Evolutionary conservation across 2,329 filamentous ascomycete genomes (phyloP).

Genomic region (Phyllosticta citriasiana): DNA sequence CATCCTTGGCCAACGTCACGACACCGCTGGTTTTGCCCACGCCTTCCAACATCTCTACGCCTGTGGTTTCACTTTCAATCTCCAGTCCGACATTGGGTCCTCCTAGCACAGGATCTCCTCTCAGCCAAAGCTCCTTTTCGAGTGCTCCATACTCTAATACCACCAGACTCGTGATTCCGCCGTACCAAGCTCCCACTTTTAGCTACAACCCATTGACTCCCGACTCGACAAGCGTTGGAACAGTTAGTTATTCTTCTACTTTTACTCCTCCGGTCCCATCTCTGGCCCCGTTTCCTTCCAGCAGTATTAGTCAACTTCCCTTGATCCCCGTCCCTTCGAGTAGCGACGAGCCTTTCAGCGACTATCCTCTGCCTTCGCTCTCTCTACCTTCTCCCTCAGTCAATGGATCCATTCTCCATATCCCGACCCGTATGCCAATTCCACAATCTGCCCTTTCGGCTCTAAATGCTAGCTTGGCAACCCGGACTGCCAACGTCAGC

Average conservation of each 20-base stretch:
- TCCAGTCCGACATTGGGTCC: neutral
- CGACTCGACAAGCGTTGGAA: neutral
- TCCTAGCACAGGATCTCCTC: neutral
- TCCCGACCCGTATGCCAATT: conserved; percentile 4
- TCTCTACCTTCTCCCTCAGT: neutral
- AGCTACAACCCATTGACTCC: neutral
- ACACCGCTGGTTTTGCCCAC: neutral
- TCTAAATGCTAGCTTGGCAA: neutral
- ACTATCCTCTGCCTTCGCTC: neutral
- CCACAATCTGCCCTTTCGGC: neutral
- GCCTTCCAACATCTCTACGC: neutral
- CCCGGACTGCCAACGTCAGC: neutral
- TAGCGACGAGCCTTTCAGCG: neutral
- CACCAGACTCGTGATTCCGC: neutral
- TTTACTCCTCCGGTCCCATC: neutral
- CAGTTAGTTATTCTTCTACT: neutral
- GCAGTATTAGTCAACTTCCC: neutral
- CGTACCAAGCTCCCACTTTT: neutral
- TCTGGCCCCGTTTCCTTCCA: neutral
- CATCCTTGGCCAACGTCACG: neutral
- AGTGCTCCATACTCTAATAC: neutral
- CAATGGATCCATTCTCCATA: neutral
- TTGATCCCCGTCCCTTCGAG: neutral
- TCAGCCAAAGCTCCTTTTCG: neutral
- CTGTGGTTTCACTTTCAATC: neutral